Evolutionary conservation across 108 stramenopile species (phyloP), one percentile per base, ranked within the genome.

Genomic region (Fragilaria radians): DNA sequence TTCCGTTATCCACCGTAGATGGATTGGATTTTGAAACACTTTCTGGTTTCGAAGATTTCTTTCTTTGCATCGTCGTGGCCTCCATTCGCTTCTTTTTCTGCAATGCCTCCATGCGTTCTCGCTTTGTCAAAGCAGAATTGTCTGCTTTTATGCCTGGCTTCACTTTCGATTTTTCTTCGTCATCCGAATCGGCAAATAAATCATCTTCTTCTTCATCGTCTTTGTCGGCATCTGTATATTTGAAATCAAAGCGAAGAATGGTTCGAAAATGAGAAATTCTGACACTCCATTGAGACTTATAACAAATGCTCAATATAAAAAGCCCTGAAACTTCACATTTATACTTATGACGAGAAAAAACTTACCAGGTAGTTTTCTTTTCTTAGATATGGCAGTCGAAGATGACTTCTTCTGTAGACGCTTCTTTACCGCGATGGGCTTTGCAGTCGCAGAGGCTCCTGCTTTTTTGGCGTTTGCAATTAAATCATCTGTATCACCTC

Each of bases 61-160:
- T 27, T 30, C 60, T 30, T 27, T 31, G 31, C 48, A 52, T 36
- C 27, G 29, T 55, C 24, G 48, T 65, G 18, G 14, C 47, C 25
- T 57, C 79, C 28, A 62, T 52, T 18, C 78, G 80, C 30, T 80
- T 74, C 21, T 62, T 63, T 61, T 81, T 84, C 46, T 75, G 69
- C 60, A 93, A 59, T 1, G 86, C 88, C 57, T 93, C 88, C 83
- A 93, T 87, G 7, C 84, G 72, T 61, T 89, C 83, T 25, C 74
- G 66, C 47, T 72, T 70, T 26, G 76, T 67, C 48, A 79, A 50
- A n/a, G 27, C 61, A 53, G 30, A 62, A 17, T 3, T 66, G 27
- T 4, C 56, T 51, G 31, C 55, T 57, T 26, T n/a, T n/a, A n/a
- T n/a, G n/a, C n/a, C n/a, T 30, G 53, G 47, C 46, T 63, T 64